Conservation (phyloP, 371 early-diverging fungal genomes). For the Umbelopsis sp. region DNA sequence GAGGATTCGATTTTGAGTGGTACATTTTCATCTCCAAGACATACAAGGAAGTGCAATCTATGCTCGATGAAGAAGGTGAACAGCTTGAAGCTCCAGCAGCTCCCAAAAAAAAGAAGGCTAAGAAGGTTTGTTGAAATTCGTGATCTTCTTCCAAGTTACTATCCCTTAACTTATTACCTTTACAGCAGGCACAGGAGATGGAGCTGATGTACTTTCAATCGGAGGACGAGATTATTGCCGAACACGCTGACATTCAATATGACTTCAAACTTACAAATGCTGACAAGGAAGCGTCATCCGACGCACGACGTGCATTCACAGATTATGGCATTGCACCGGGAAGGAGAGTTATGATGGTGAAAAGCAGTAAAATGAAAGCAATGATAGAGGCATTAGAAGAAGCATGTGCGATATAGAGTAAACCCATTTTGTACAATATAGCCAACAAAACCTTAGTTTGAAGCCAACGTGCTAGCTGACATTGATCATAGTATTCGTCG, state of each 20-base stretch:
- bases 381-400: constrained; percentile 10
- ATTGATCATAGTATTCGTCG: no score
- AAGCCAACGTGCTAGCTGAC: no score
- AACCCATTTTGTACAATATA: neutral
- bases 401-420: constrained; percentile 3
- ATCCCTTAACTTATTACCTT: no score
- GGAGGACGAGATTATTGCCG: constrained; percentile 88
- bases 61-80: constrained; percentile 61
- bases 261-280: constrained; percentile 75
- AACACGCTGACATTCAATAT: constrained; percentile 40
- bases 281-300: constrained; percentile 65
- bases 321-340: constrained; percentile 86
- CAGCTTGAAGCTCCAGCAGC: constrained; percentile 37
- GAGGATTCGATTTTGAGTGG: constrained; percentile 81
- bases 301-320: constrained; percentile 81
- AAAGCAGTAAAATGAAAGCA: neutral
- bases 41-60: constrained; percentile 79
- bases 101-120: constrained; percentile 55
- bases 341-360: constrained; percentile 73
- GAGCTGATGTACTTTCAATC: constrained; percentile 71
- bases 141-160: no score
- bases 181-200: neutral
- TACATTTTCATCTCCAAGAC: constrained; percentile 83
- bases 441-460: no score
- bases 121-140: constrained; percentile 37